Base-by-base conservation (phyloP, 768 basidiomycete species). In the Rossbeevera mucosa region DNA sequence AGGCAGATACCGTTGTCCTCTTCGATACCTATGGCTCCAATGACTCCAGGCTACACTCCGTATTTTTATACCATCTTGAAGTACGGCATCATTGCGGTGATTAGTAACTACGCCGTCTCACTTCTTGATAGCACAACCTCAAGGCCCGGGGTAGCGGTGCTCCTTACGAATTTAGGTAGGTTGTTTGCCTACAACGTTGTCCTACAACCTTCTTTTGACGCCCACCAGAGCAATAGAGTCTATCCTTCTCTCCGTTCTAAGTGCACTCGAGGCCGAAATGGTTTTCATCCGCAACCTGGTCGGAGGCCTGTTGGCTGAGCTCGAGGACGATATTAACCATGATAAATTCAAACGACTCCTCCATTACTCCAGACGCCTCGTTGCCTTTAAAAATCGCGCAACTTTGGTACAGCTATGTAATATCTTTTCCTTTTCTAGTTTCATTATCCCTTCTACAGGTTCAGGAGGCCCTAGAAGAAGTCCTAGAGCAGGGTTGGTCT, bases 231-330 rank as follows among this genome's bases (percentile, higher is more conserved):
- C 95, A 3, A 76, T 97, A 33, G 95, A 98, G 61, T 94, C 94
- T 1, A 85, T 96, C 52, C 76, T 98, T 40, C 80, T 95, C 38
- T 95, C 93, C 36, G 91, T 95, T 9, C 73, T 94, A 51, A 90
- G 88, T 58, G 94, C 95, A 5, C 76, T 98, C 21, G 95, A 97
- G 72, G 92, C 93, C 28, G 95, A 98, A 72, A 89, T 97, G 88
- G 87, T 87, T 13, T 94, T 94, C 64, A 91, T 93, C 47, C 84
- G 94, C 29, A 87, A 88, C 56, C 82, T 96, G 31, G 89, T 97
- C 47, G 89, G 90, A 48, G 88, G 91, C 4, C 75, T 98, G 9
- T 75, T 98, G 26, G 90, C 90, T 16, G 94, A 95, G 68, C 79
- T 98, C 47, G 95, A 98, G 64, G 91, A 93, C 54, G 88, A 94